These are phyloP conservation scores for Conidiobolus coronatus DNA, from an alignment of 371 early-diverging fungal species.

Conservation along the genomic window DNA sequence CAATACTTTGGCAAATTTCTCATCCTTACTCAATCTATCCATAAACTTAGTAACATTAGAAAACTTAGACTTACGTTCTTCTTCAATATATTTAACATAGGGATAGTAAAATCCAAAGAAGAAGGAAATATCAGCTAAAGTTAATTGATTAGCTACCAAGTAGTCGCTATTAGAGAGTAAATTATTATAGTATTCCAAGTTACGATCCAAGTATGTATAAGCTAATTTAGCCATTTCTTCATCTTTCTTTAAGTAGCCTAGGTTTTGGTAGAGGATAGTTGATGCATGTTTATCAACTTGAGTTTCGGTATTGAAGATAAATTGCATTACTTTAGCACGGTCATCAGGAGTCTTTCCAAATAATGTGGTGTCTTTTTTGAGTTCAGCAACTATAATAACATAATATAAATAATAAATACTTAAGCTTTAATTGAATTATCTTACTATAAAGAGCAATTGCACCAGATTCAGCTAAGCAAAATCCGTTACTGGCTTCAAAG, in stretches of 20 bases:
- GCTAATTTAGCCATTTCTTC: conserved; percentile 40
- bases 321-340: conserved; percentile 55
- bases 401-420: not conserved
- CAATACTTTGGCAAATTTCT: too few species aligned
- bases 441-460: conserved; percentile 76
- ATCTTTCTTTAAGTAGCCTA: conserved; percentile 34
- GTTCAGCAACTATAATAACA: conserved; percentile 23
- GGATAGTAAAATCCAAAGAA: conserved; percentile 27
- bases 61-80: conserved; percentile 27
- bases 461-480: conserved; percentile 40
- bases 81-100: conserved; percentile 32
- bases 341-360: conserved; percentile 45
- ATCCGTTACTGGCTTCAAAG: conserved; percentile 42
- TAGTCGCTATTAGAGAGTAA: conserved; percentile 57
- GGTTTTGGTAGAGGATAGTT: conserved; percentile 39
- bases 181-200: conserved; percentile 41
- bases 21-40: too few species aligned
- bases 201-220: conserved; percentile 31
- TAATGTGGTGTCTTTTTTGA: conserved; percentile 28
- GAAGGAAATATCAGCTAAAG: conserved; percentile 68
- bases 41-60: not conserved
- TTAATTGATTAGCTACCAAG: conserved; percentile 75
- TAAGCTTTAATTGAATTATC: conserved; percentile 5
- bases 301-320: conserved; percentile 47
- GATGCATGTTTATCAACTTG: conserved; percentile 17